A percentile compares a stretch with the other conserved stretches of the same genome.
phyloP scores from a whole-genome alignment of 441 rosid genomes.

The Populus hybrid region DNA sequence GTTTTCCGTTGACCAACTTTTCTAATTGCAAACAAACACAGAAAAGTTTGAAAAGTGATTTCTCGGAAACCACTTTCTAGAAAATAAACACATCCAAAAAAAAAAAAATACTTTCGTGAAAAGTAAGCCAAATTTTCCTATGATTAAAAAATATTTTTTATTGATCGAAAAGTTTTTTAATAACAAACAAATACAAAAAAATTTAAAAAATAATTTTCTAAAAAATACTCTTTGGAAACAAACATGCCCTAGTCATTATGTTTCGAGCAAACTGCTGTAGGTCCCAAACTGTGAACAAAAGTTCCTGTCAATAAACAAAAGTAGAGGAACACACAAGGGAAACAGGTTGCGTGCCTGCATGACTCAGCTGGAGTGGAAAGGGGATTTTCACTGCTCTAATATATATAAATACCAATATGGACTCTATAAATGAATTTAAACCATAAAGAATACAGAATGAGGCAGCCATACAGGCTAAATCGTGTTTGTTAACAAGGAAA shows the following conservation, averaged over 20 bases:
- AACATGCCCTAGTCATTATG: neutral
- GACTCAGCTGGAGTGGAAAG: neutral
- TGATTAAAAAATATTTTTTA: no score
- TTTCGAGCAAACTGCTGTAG: neutral
- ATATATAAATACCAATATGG: slow-evolving; percentile 15
- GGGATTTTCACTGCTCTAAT: slow-evolving; percentile 1
- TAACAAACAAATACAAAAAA: no score
- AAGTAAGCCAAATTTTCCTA: no score
- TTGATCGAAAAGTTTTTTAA: no score
- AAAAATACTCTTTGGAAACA: no score
- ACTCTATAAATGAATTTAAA: slow-evolving; percentile 8
- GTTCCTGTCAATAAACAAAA: neutral
- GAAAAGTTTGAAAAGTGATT: no score
- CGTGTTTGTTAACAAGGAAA: slow-evolving; percentile 7
- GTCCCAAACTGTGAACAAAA: neutral
- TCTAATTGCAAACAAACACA: no score
- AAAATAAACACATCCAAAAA: no score
- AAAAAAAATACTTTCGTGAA: no score
- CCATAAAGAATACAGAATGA: slow-evolving; percentile 18
- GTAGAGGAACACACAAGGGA: neutral
- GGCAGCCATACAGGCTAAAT: slow-evolving; percentile 11
- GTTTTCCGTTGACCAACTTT: no score
- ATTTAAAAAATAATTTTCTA: no score
- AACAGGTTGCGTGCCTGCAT: neutral
- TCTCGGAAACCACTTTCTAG: no score